Conservation (phyloP, 306 rosid genomes). For the Lathyrus oleraceus region DNA sequence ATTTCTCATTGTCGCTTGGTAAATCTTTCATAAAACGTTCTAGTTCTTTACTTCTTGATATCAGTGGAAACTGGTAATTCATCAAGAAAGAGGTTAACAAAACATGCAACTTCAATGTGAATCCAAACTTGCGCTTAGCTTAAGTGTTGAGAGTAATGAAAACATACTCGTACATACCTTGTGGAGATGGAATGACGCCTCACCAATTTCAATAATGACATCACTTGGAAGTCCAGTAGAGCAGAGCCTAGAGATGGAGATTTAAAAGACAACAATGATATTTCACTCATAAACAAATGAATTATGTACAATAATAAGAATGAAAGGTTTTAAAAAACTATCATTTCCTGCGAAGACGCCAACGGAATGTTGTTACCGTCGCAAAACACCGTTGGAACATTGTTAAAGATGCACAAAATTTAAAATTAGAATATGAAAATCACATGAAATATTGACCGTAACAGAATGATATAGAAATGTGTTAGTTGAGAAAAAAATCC, state of each 20-base stretch:
- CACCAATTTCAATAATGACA: slow-evolving; percentile 75
- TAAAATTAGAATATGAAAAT: too few relatives aligned
- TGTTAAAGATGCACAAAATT: too few relatives aligned
- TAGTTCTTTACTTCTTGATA: slow-evolving; percentile 74
- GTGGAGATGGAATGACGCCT: slow-evolving; percentile 79
- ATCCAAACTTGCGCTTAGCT: not conserved
- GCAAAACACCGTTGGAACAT: too few relatives aligned
- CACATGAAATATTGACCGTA: too few relatives aligned
- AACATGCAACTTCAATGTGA: not conserved
- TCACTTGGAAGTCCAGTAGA: slow-evolving; percentile 85
- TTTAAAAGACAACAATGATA: slow-evolving; percentile 14
- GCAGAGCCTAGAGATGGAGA: slow-evolving; percentile 64
- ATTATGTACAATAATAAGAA: not conserved
- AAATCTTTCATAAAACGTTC: slow-evolving; percentile 58
- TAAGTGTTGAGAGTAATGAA: slow-evolving; percentile 19
- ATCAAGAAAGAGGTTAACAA: not conserved
- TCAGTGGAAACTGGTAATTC: slow-evolving; percentile 73
- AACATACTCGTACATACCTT: slow-evolving; percentile 65
- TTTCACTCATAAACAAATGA: not conserved
- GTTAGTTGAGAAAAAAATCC: too few relatives aligned
- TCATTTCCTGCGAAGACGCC: too few relatives aligned
- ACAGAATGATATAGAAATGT: too few relatives aligned
- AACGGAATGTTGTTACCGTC: too few relatives aligned
- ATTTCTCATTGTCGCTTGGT: slow-evolving; percentile 48
- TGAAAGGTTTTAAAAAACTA: too few relatives aligned